A percentile compares a stretch with the other conserved stretches of the same genome.
Conservation (phyloP, 768 basidiomycete species). For the Agaricus bisporus region DNA sequence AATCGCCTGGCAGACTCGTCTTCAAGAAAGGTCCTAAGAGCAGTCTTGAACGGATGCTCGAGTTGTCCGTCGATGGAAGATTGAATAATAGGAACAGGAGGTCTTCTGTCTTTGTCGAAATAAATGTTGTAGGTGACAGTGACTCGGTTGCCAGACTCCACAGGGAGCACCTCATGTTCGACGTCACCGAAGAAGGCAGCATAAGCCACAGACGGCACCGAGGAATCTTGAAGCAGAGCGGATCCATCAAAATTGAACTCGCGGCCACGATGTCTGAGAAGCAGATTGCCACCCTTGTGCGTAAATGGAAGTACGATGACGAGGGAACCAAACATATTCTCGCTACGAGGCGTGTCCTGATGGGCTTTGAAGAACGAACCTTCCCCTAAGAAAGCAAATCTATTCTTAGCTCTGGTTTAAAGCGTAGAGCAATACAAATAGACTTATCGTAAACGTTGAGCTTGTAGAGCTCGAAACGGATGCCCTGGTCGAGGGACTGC, state of each 20-base stretch:
- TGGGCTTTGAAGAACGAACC: constrained; percentile 43
- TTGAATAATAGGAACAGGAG: background rate
- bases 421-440: too few species aligned
- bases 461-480: constrained; percentile 28
- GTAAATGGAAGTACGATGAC: constrained; percentile 40
- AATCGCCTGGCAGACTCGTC: constrained; percentile 7
- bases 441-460: constrained; percentile 31
- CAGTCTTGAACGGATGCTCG: constrained; percentile 2
- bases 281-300: constrained; percentile 39
- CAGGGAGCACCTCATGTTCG: constrained; percentile 32
- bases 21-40: background rate
- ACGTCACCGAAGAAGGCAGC: constrained; percentile 33
- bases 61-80: background rate
- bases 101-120: constrained; percentile 8
- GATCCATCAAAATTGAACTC: constrained; percentile 27
- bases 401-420: too few species aligned
- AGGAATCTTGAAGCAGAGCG: constrained; percentile 1
- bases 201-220: constrained; percentile 18
- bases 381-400: constrained; percentile 7
- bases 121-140: constrained; percentile 38
- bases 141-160: constrained; percentile 30
- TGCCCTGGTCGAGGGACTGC: constrained; percentile 7
- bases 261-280: constrained; percentile 29
- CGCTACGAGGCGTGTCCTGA: constrained; percentile 39
- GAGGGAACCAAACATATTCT: constrained; percentile 45